Base-by-base conservation (phyloP, 805 yeast genomes). In the Isabelozyma heimii region DNA sequence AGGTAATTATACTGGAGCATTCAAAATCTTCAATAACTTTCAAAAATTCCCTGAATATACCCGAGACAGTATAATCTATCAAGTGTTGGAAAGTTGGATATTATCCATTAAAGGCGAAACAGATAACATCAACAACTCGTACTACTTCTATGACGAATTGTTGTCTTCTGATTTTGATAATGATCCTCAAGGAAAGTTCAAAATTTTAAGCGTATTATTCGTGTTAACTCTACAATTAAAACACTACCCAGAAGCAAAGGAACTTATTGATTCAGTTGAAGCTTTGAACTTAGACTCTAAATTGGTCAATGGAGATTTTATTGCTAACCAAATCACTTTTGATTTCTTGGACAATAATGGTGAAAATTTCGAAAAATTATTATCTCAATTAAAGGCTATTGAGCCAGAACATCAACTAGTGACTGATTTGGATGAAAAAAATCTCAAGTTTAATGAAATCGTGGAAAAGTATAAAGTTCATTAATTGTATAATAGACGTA, bases 161-260 rank as follows among this genome's bases (percentile, higher is more conserved):
- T 75, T 90, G 40, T 83, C 87, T 10, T 52, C 59, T 10, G 75
- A 70, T 51, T 70, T 70, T 42, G 73, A 70, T 40, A 69, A 65
- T 41, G 77, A 72, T 45, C 50, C 59, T 5, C 63, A 58, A 40
- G 72, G 74, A 20, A 67, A 67, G 52, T 65, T 61, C 54, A 65
- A 61, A 48, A 51, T 69, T 14, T 77, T 87, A 56, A 65, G 57
- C 47, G 84, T 87, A 38, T 81, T 90, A 60, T 78, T 90, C 41
- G 86, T 84, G 9, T 76, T 91, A 51, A 90, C 91, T 52, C 69
- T 91, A 58, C 90, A 89, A 70, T 79, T 90, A 63, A 82, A 84
- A 45, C 87, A 91, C 60, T 73, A 82, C 48, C 92, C 91, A 2
- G 97, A 92, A 69, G 91, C 97, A 8, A 79, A 80, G 50, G 89